Evolutionary conservation across 352 stramenopile genomes (phyloP), one percentile per base, ranked within the genome.

Genomic region (Phytophthora palmivora): DNA sequence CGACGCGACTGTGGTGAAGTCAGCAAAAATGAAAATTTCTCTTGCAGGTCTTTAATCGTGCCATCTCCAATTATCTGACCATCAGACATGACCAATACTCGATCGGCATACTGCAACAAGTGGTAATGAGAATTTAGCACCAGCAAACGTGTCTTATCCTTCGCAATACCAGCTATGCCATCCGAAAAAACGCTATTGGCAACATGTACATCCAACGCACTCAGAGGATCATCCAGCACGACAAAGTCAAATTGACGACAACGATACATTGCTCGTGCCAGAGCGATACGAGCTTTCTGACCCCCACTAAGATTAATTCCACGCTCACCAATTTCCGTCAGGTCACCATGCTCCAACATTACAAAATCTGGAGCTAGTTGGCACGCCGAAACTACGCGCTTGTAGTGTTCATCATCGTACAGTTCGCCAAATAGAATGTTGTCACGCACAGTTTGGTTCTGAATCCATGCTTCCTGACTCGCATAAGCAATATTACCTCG

Each of bases 41-140:
- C 67, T 33, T 80, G 73, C 9, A 98, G 65, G 6, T 94, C 71
- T 1, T 69, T 19, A 56, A 87, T 94, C 4, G 72, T 81, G 1
- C 94, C 96, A 52, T 90, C 67, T 32, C 97, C 92, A 1, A 79
- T 76, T 34, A 98, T 85, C 10, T 55, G 41, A 7, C 93, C 94
- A 39, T 95, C 58, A 5, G 81, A 57, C 43, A 98, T 67, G 3
- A 94, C 79, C 3, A 94, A 11, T 10, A 96, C 74, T 4, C 60
- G 47, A 49, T 91, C 79, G 7, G 76, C 76, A 28, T 81, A 88
- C 33, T 81, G 61, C 14, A 87, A 85, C 52, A 98, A 76, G 68
- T 97, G 92, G 53, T 98, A 95, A 39, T 98, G 72, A 16, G 88
- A 86, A 70, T 98, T 98, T 0, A 97, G 94, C 6, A 98, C 96